A percentile compares a stretch with the other conserved stretches of the same genome.
phyloP scores from a whole-genome alignment of 1,284 basidiomycete species.

The Leccinum solheimii region DNA sequence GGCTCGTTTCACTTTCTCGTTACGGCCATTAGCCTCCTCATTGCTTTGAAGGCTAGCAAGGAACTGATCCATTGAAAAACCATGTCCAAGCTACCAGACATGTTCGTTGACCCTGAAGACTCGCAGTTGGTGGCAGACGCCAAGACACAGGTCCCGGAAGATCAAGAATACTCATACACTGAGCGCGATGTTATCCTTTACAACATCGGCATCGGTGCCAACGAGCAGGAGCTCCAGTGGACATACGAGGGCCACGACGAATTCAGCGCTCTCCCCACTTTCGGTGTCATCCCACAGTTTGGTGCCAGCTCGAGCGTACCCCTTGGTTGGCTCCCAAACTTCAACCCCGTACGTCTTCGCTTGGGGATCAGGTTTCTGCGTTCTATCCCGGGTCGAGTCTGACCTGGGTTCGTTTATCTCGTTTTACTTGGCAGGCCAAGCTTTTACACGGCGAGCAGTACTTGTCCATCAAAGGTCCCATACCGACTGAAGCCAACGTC shows the following conservation, averaged over 20 bases:
- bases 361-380: not conserved
- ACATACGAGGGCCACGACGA: conserved; percentile 88
- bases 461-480: conserved; percentile 82
- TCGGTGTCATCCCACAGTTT: conserved; percentile 97
- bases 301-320: conserved; percentile 59
- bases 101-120: conserved; percentile 82
- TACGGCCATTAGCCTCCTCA: not conserved
- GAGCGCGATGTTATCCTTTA: conserved; percentile 95
- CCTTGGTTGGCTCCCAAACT: conserved; percentile 91
- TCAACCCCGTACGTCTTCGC: conserved; percentile 70
- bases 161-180: conserved; percentile 71
- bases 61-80: not conserved
- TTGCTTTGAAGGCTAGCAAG: not conserved
- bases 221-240: conserved; percentile 89
- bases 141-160: conserved; percentile 63
- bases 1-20: not conserved
- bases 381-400: not conserved
- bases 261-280: conserved; percentile 89
- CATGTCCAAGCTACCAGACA: conserved; percentile 40
- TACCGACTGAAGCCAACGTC: conserved; percentile 86
- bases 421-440: conserved; percentile 65
- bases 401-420: not conserved
- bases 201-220: conserved; percentile 96
- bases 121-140: conserved; percentile 81
- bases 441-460: conserved; percentile 99